Conservation (phyloP, 495 filamentous ascomycete species). For the Neurospora sp. region DNA sequence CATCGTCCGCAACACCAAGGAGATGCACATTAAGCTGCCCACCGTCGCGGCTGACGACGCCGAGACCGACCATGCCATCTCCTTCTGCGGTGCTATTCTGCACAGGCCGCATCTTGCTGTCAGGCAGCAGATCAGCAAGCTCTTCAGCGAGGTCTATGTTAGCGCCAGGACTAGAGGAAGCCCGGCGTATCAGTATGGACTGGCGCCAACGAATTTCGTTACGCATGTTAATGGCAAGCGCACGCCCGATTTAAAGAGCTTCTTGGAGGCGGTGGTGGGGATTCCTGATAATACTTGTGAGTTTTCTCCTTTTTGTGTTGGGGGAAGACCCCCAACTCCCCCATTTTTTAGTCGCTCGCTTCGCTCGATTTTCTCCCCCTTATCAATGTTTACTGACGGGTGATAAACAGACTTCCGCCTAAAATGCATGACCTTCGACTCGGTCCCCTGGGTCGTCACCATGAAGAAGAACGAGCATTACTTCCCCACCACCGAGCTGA, state of each 20-base stretch:
- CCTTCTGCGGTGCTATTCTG: conserved; percentile 90
- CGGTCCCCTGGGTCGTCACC: conserved; percentile 92
- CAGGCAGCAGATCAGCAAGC: conserved; percentile 87
- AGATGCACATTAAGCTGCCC: conserved; percentile 66
- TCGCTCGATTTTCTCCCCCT: not conserved
- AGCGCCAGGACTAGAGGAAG: conserved; percentile 74
- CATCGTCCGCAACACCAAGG: conserved; percentile 75
- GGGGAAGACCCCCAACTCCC: not conserved
- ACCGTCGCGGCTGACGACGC: conserved; percentile 85
- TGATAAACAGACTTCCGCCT: conserved; percentile 66
- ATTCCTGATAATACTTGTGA: conserved; percentile 89
- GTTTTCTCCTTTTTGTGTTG: conserved; percentile 10
- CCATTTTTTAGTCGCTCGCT: not conserved
- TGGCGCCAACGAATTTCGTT: conserved; percentile 95
- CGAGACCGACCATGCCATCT: conserved; percentile 82
- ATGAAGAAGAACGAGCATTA: conserved; percentile 99
- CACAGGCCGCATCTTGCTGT: conserved; percentile 95
- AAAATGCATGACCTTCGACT: conserved; percentile 91
- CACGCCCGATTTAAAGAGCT: conserved; percentile 69
- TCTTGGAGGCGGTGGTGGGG: conserved; percentile 66
- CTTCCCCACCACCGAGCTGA: conserved; percentile 83
- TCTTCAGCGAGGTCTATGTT: conserved; percentile 97
- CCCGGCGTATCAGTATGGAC: conserved; percentile 83
- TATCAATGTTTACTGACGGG: too few species aligned
- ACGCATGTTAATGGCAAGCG: conserved; percentile 83